Base-by-base conservation (phyloP, 495 filamentous ascomycete species). In the Penicillium simplicissimum region DNA sequence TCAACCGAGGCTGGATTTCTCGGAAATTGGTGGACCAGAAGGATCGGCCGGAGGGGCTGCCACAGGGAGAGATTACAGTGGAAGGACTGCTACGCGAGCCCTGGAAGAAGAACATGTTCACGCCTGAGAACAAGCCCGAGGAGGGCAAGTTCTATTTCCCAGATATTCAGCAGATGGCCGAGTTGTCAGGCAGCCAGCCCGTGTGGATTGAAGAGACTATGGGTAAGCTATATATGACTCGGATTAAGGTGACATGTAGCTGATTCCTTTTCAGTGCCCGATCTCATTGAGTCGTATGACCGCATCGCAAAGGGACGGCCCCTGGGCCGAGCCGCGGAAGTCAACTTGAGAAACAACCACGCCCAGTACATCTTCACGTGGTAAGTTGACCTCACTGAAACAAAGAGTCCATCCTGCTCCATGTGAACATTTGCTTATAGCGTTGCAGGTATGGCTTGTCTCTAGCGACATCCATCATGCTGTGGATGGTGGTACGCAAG, bases 351-450 rank as follows among this genome's bases (percentile, higher is more conserved):
- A 70, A 98, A 98, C 71, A 97, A 94, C 74, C 95, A 98, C 76
- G 87, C 90, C 65, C 94, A 98, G 78, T 98, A 98, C 70, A 97
- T 98, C 58, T 93, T 97, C 72, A 98, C 95, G 55, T 98, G 95
- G 95, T 97, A 85, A 69, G 86, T 79, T 57, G 8, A 25, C 35
- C 14, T 17, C 10, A 9, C 6, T 40, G 8, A 6, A 8, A n/a
- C 6, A 4, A 33, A 42, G 23, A 21, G 23, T 17, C 33, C 11
- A 4, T 34, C 4, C 35, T 9, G 4, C 1, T 17, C n/a, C 21
- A 0, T 17, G 48, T 21, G 15, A 49, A 10, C 15, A 51, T 13
- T 65, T 28, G 61, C 75, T 76, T 19, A 77, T 62, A 21, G 9
- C 43, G 57, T 23, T 43, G 31, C 64, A 97, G 93, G 93, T 98